A percentile compares a stretch with the other conserved stretches of the same genome.
Conservation (phyloP, 2,329 filamentous ascomycete genomes). For the Coleophoma eucalyptorum region DNA sequence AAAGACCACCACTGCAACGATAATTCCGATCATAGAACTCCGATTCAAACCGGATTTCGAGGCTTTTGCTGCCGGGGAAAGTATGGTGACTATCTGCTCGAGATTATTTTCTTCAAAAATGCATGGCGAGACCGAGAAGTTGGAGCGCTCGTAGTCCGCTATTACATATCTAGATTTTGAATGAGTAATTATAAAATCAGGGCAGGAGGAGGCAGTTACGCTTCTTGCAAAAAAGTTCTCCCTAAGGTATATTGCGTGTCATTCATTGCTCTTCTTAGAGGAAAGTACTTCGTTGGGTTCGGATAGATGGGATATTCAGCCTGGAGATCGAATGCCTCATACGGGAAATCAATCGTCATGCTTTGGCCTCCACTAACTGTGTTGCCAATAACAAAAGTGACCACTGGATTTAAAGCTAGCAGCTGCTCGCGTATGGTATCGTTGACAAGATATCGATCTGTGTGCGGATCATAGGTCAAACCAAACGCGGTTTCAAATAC, state of each 20-base stretch:
- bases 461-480: slow-evolving; percentile 21
- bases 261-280: background rate
- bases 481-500: slow-evolving; percentile 27
- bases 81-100: background rate
- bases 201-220: background rate
- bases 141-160: background rate
- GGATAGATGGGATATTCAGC: slow-evolving; percentile 7
- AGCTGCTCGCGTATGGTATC: slow-evolving; percentile 21
- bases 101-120: background rate
- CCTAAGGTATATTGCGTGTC: background rate
- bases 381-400: slow-evolving; percentile 23
- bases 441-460: slow-evolving; percentile 27
- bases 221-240: background rate
- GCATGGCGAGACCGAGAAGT: background rate
- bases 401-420: slow-evolving; percentile 15
- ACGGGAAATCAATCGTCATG: slow-evolving; percentile 20
- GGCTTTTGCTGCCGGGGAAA: background rate
- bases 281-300: slow-evolving; percentile 14
- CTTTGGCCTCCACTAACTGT: slow-evolving; percentile 1
- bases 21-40: background rate
- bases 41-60: background rate
- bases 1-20: background rate
- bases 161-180: background rate
- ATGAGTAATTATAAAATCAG: background rate
- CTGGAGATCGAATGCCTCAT: slow-evolving; percentile 22